Evolutionary conservation across 1,284 basidiomycete genomes (phyloP).

Genomic region (Lentinus polychrous): DNA sequence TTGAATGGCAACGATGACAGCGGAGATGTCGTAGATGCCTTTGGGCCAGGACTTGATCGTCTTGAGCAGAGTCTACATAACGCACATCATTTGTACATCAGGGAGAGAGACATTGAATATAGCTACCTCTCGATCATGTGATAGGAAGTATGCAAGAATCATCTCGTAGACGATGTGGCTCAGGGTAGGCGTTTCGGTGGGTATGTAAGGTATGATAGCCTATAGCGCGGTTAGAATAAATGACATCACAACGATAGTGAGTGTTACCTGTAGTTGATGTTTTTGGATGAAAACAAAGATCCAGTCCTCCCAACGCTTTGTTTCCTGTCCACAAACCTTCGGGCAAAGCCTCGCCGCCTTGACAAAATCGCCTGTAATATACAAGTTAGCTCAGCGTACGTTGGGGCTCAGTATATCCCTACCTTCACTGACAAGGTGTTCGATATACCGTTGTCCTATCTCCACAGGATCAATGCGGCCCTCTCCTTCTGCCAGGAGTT

Average conservation of each 20-base stretch:
- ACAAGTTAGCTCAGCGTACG: neutral
- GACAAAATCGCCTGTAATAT: conserved; percentile 59
- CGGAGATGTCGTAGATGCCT: conserved; percentile 83
- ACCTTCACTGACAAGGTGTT: conserved; percentile 76
- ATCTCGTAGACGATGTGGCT: conserved; percentile 90
- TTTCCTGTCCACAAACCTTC: conserved; percentile 79
- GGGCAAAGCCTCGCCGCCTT: conserved; percentile 86
- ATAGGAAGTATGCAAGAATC: conserved; percentile 85
- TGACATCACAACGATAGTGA: neutral
- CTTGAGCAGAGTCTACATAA: conserved; percentile 56
- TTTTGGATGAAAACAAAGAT: conserved; percentile 89
- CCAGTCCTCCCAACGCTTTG: conserved; percentile 89
- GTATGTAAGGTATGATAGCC: conserved; percentile 87
- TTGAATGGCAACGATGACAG: conserved; percentile 84
- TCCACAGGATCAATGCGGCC: conserved; percentile 56
- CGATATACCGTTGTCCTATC: conserved; percentile 82
- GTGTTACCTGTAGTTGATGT: conserved; percentile 67
- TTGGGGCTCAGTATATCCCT: conserved; percentile 12
- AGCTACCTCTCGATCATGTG: conserved; percentile 67
- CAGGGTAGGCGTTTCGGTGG: conserved; percentile 76
- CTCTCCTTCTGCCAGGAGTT: conserved; percentile 22
- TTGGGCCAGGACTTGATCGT: conserved; percentile 88
- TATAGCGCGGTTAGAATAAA: conserved; percentile 23
- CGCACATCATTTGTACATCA: conserved; percentile 1
- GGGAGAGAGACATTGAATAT: neutral